Conservation (phyloP, 1,139 yeast species). For the Saccharomyces uvarum region DNA sequence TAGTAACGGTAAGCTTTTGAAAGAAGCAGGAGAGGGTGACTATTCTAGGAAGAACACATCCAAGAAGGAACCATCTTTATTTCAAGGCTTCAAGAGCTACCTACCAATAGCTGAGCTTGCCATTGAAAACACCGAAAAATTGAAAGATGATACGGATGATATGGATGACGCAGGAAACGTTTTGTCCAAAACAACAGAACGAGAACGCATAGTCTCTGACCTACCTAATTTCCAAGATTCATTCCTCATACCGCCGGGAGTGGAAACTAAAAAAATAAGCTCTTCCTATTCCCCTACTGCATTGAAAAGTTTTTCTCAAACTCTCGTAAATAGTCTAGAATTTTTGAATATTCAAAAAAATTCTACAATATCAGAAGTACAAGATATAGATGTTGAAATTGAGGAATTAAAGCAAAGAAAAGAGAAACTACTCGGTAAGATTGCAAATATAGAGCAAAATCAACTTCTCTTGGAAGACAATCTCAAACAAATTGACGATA, state of each 20-base stretch:
- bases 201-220: conserved; percentile 9
- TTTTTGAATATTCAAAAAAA: conserved; percentile 55
- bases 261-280: neutral
- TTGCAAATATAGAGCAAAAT: conserved; percentile 52
- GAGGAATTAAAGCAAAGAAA: conserved; percentile 44
- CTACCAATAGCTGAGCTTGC: conserved; percentile 38
- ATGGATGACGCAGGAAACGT: neutral
- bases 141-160: neutral
- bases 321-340: conserved; percentile 43
- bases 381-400: conserved; percentile 53
- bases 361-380: conserved; percentile 53
- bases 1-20: conserved; percentile 4
- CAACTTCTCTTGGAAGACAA: conserved; percentile 47
- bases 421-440: conserved; percentile 46
- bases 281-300: conserved; percentile 35
- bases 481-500: conserved; percentile 37
- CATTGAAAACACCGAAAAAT: neutral
- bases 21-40: conserved; percentile 15
- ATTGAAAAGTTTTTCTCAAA: conserved; percentile 35
- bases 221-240: conserved; percentile 6
- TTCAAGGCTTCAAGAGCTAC: conserved; percentile 61
- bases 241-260: conserved; percentile 5
- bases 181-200: conserved; percentile 13
- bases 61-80: conserved; percentile 36
- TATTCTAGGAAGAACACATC: conserved; percentile 8